Evolutionary conservation across 2,329 filamentous ascomycete genomes (phyloP).

Genomic region (Nothophoma quercina): DNA sequence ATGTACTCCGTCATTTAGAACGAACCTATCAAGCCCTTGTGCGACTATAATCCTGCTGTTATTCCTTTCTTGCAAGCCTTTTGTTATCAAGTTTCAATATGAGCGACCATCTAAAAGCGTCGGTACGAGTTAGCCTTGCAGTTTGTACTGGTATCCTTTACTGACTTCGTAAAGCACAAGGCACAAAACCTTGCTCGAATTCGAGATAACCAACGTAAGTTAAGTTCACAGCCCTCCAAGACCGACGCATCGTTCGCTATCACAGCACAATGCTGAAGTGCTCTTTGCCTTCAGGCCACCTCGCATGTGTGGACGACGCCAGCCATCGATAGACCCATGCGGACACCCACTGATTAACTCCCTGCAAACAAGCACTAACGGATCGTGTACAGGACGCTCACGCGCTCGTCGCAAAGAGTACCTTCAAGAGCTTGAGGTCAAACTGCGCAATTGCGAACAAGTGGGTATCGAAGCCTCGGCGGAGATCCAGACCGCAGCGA

Average conservation of each 20-base stretch:
- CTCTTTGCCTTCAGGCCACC: neutral
- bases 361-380: conserved; percentile 12
- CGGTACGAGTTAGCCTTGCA: conserved; percentile 24
- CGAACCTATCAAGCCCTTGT: conserved; percentile 23
- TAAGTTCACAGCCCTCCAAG: neutral
- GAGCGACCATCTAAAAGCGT: conserved; percentile 35
- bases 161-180: conserved; percentile 34
- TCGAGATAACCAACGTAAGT: conserved; percentile 72
- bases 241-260: neutral
- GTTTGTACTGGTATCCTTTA: neutral
- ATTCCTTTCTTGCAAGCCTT: conserved; percentile 15
- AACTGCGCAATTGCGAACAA: conserved; percentile 68
- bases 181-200: conserved; percentile 65
- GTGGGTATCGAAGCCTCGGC: conserved; percentile 71
- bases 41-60: conserved; percentile 15
- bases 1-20: conserved; percentile 28
- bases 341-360: neutral
- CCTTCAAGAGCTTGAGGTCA: conserved; percentile 71
- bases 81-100: conserved; percentile 29
- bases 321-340: neutral
- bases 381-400: conserved; percentile 61
- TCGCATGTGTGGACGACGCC: neutral
- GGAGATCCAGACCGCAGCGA: conserved; percentile 75
- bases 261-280: too few species aligned
- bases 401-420: conserved; percentile 78